phyloP scores from a whole-genome alignment of 768 basidiomycete species.

The Xerocomellus dryophilus region DNA sequence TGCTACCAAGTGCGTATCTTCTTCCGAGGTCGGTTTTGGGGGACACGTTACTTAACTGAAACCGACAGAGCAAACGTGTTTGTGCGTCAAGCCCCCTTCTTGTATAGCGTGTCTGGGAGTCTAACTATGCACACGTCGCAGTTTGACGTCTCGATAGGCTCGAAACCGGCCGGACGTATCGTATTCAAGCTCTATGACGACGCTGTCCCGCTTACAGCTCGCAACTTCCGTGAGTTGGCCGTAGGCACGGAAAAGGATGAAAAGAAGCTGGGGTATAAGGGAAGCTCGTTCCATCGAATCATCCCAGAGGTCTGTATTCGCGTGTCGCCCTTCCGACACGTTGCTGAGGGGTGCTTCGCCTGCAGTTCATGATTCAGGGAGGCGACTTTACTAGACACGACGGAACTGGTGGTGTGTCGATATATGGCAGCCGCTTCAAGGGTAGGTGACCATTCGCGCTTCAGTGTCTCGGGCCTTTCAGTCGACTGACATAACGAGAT shows the following conservation, averaged over 20 bases:
- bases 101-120: neutral
- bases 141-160: slow-evolving; percentile 67
- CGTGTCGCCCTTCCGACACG: neutral
- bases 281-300: slow-evolving; percentile 68
- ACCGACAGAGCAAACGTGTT: slow-evolving; percentile 25
- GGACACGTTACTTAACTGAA: slow-evolving; percentile 2
- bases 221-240: slow-evolving; percentile 80
- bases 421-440: slow-evolving; percentile 78
- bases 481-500: neutral
- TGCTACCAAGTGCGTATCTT: slow-evolving; percentile 13
- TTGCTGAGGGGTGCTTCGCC: neutral
- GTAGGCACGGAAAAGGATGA: slow-evolving; percentile 42
- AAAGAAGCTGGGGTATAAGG: slow-evolving; percentile 69
- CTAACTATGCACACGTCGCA: slow-evolving; percentile 21
- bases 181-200: slow-evolving; percentile 83
- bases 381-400: slow-evolving; percentile 79
- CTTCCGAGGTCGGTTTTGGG: neutral
- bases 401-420: slow-evolving; percentile 81
- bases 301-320: slow-evolving; percentile 53
- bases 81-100: slow-evolving; percentile 27
- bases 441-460: slow-evolving; percentile 40
- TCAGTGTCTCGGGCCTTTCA: neutral
- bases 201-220: slow-evolving; percentile 74
- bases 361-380: slow-evolving; percentile 80
- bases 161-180: slow-evolving; percentile 61